phyloP scores from a whole-genome alignment of 2,329 filamentous ascomycete genomes.

The Colletotrichum acutatum region DNA sequence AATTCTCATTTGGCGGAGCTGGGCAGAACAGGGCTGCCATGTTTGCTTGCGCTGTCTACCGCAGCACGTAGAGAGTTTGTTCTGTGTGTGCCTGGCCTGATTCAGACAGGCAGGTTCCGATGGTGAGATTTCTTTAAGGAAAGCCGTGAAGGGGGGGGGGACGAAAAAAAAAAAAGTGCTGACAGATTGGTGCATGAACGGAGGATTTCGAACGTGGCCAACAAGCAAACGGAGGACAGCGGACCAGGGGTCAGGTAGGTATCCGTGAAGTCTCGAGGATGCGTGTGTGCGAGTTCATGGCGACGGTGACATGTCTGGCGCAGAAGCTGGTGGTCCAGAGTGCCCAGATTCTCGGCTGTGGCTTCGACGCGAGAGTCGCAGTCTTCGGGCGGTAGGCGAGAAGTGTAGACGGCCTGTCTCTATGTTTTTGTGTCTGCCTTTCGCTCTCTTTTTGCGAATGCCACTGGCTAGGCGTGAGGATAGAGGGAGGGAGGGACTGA shows the following conservation, averaged over 20 bases:
- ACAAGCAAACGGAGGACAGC: slow-evolving; percentile 6
- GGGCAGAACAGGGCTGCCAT: neutral
- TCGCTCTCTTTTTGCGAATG: neutral
- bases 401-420: neutral
- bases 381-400: neutral
- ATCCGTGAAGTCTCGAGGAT: neutral
- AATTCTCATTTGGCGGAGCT: neutral
- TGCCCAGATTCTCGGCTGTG: slow-evolving; percentile 9
- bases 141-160: neutral
- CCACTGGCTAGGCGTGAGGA: neutral
- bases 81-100: neutral
- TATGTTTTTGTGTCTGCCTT: neutral
- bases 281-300: neutral
- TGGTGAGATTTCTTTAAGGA: slow-evolving; percentile 3
- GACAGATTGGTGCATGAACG: slow-evolving; percentile 13
- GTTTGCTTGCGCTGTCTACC: neutral
- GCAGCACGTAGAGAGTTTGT: neutral
- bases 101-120: neutral
- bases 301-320: neutral
- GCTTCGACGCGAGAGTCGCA: neutral
- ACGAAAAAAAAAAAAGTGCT: slow-evolving; percentile 5
- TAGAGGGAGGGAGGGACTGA: neutral
- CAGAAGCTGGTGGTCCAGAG: neutral
- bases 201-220: neutral
- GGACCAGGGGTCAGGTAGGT: neutral